Conservation (phyloP, 139 green algal genomes). For the Nannochloris sp. region DNA sequence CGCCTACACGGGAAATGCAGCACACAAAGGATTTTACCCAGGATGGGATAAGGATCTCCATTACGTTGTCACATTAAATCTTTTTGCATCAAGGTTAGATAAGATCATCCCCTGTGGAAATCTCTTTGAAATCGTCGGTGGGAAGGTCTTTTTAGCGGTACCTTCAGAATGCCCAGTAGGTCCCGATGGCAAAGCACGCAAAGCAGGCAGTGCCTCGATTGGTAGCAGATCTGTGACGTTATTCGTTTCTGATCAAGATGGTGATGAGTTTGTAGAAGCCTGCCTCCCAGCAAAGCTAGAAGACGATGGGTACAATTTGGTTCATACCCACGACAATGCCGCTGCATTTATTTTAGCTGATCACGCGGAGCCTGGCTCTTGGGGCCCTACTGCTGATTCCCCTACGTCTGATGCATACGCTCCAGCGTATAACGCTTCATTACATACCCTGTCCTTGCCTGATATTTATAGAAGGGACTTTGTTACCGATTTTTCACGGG, state of each 20-base stretch:
- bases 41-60: slow-evolving; percentile 86
- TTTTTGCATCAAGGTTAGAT: slow-evolving; percentile 55
- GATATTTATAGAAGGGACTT: slow-evolving; percentile 52
- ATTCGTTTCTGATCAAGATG: slow-evolving; percentile 45
- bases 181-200: slow-evolving; percentile 45
- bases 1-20: slow-evolving; percentile 46
- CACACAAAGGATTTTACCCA: slow-evolving; percentile 12
- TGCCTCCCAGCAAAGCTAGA: slow-evolving; percentile 69
- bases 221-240: slow-evolving; percentile 32
- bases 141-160: slow-evolving; percentile 66
- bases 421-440: slow-evolving; percentile 53
- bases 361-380: slow-evolving; percentile 24
- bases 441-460: slow-evolving; percentile 68
- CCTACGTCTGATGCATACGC: slow-evolving; percentile 59
- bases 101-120: slow-evolving; percentile 79
- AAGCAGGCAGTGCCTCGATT: slow-evolving; percentile 13
- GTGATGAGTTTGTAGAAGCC: slow-evolving; percentile 49
- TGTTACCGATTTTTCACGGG: slow-evolving; percentile 63
- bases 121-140: slow-evolving; percentile 78
- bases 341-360: slow-evolving; percentile 71
- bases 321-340: slow-evolving; percentile 66
- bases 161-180: slow-evolving; percentile 62
- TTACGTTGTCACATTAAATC: slow-evolving; percentile 71
- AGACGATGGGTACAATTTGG: slow-evolving; percentile 64
- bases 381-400: slow-evolving; percentile 38